A percentile compares a stretch with the other conserved stretches of the same genome.
Conservation (phyloP, 306 rosid genomes). For the Senna siamea region DNA sequence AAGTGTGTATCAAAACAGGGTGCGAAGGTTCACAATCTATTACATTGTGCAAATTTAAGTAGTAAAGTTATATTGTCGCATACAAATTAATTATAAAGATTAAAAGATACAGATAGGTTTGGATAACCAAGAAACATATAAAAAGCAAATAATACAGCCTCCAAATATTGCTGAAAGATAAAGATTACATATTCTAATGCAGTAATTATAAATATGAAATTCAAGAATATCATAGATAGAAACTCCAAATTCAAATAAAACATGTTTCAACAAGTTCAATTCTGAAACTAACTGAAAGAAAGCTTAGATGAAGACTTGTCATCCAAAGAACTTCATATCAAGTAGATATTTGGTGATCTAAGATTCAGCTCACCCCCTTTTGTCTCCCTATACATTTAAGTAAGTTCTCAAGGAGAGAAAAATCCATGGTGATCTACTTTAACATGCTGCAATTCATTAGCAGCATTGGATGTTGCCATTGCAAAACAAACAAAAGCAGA, state of each 20-base stretch:
- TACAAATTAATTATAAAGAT: not conserved
- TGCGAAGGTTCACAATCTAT: not conserved
- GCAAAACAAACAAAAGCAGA: slow-evolving; percentile 10
- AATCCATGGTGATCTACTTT: slow-evolving; percentile 17
- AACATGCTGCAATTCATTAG: slow-evolving; percentile 14
- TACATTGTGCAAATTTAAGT: not conserved
- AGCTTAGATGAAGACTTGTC: not conserved
- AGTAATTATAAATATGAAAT: slow-evolving; percentile 20
- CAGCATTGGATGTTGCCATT: slow-evolving; percentile 14
- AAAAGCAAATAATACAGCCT: not conserved
- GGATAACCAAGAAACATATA: not conserved
- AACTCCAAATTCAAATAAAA: slow-evolving; percentile 1
- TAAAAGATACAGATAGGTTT: slow-evolving; percentile 10
- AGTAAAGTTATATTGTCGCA: not conserved
- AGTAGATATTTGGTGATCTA: not conserved
- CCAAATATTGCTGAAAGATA: slow-evolving; percentile 5
- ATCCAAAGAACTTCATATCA: not conserved
- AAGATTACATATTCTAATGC: slow-evolving; percentile 5
- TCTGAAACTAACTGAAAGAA: not conserved
- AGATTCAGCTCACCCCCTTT: not conserved
- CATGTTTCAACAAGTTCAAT: not conserved
- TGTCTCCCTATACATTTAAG: not conserved
- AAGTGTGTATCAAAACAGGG: slow-evolving; percentile 10
- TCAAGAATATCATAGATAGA: not conserved
- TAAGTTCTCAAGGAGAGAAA: slow-evolving; percentile 15